These are phyloP conservation scores for Phytophthora cajani DNA, from an alignment of 352 stramenopile genomes.

Conservation along the genomic window DNA sequence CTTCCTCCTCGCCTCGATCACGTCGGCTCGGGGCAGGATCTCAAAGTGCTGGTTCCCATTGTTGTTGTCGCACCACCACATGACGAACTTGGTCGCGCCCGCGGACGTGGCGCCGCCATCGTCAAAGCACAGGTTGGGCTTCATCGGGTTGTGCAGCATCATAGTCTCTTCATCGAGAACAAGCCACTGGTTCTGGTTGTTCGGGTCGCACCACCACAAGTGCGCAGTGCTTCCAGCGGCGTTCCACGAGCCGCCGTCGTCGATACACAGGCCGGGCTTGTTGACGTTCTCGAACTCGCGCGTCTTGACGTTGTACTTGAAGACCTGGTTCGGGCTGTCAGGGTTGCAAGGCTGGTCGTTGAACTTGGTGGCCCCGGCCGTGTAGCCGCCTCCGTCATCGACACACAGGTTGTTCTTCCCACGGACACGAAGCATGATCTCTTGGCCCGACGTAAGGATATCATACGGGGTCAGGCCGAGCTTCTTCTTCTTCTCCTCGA, in stretches of 20 bases:
- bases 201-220: neutral
- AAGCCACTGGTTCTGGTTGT: neutral
- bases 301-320: neutral
- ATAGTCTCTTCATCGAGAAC: slow-evolving; percentile 16
- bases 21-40: neutral
- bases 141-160: slow-evolving; percentile 36
- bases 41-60: slow-evolving; percentile 45
- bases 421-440: neutral
- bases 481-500: slow-evolving; percentile 16
- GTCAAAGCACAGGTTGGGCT: slow-evolving; percentile 43
- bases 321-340: slow-evolving; percentile 29
- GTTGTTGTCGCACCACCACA: slow-evolving; percentile 18
- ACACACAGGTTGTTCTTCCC: slow-evolving; percentile 31
- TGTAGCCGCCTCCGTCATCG: slow-evolving; percentile 37
- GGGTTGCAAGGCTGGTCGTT: slow-evolving; percentile 30
- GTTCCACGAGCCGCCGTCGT: neutral
- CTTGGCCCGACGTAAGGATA: neutral
- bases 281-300: neutral
- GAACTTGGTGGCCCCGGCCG: slow-evolving; percentile 32
- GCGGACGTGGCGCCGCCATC: slow-evolving; percentile 25
- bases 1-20: neutral
- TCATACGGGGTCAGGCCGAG: neutral
- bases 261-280: neutral
- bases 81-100: slow-evolving; percentile 7
- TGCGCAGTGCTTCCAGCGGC: neutral